These are phyloP conservation scores for Heliamphora pulchella DNA, from an alignment of 179 eudicot species.

Conservation along the genomic window DNA sequence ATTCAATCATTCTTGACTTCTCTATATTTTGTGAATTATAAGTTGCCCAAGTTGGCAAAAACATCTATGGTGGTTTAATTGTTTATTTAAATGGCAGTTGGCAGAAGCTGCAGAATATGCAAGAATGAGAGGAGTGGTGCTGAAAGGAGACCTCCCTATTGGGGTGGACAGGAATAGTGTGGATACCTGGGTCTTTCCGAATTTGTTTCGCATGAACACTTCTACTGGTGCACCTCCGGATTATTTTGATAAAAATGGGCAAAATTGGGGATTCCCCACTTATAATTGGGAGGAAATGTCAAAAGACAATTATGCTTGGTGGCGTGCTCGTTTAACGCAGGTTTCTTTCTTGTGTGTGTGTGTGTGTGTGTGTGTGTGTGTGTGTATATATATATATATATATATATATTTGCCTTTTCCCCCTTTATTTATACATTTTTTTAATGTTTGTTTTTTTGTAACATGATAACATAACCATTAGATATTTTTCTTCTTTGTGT, in stretches of 20 bases:
- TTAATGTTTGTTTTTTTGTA: background rate
- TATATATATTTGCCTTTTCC: too few relatives aligned
- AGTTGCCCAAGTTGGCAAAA: background rate
- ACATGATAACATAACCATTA: background rate
- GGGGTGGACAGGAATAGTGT: conserved; percentile 95
- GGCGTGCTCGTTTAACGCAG: conserved; percentile 96
- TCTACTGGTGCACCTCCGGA: conserved; percentile 99
- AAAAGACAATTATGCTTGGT: conserved; percentile 95
- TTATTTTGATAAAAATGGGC: conserved; percentile 97
- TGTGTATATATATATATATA: too few relatives aligned
- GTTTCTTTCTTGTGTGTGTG: conserved; percentile 24
- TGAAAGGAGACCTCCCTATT: conserved; percentile 96
- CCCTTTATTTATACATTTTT: background rate
- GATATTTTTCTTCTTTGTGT: background rate
- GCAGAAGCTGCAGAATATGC: conserved; percentile 92
- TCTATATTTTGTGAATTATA: conserved; percentile 1
- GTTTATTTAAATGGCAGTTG: conserved; percentile 35
- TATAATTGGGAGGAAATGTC: conserved; percentile 99
- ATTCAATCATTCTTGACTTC: conserved; percentile 12
- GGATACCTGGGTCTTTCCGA: conserved; percentile 98
- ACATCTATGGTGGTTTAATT: background rate
- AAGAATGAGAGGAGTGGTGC: conserved; percentile 68
- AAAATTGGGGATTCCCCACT: conserved; percentile 98
- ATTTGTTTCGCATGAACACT: conserved; percentile 89
- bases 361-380: too few relatives aligned